A percentile compares a stretch with the other conserved stretches of the same genome.
These are phyloP conservation scores for Vigna angularis DNA, from an alignment of 306 rosid species.

Conservation along the genomic window DNA sequence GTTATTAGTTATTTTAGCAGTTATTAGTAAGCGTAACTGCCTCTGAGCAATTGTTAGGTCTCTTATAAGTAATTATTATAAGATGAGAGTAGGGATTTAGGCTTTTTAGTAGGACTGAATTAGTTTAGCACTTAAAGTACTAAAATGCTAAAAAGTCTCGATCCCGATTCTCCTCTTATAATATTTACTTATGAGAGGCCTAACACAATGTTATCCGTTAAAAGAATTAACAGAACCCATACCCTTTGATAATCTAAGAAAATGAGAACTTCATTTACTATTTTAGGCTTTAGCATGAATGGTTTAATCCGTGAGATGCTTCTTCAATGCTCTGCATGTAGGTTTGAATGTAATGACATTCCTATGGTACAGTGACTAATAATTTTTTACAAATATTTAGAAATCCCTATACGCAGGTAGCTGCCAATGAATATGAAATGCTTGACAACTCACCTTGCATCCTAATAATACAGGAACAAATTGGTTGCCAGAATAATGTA, in stretches of 20 bases:
- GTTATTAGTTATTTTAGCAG: too few relatives aligned
- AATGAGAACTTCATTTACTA: conserved; percentile 33
- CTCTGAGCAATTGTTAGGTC: too few relatives aligned
- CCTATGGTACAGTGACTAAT: neutral
- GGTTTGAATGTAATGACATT: conserved; percentile 7
- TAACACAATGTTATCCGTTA: neutral
- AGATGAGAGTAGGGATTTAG: neutral
- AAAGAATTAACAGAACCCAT: conserved; percentile 13
- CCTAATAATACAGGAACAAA: conserved; percentile 15
- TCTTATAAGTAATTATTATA: neutral
- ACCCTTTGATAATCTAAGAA: conserved; percentile 25
- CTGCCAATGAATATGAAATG: conserved; percentile 3
- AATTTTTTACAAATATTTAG: neutral
- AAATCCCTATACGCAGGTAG: neutral
- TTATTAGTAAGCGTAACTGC: too few relatives aligned
- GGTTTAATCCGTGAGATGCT: conserved; percentile 32
- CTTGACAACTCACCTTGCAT: neutral
- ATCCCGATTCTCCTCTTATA: too few relatives aligned
- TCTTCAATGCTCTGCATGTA: neutral
- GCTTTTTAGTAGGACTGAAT: too few relatives aligned
- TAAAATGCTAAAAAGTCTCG: too few relatives aligned
- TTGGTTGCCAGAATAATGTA: neutral
- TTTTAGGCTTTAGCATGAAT: conserved; percentile 19
- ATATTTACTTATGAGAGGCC: too few relatives aligned
- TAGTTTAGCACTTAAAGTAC: too few relatives aligned